Evolutionary conservation across 2,329 filamentous ascomycete genomes (phyloP).

Genomic region (Diaporthe citri): DNA sequence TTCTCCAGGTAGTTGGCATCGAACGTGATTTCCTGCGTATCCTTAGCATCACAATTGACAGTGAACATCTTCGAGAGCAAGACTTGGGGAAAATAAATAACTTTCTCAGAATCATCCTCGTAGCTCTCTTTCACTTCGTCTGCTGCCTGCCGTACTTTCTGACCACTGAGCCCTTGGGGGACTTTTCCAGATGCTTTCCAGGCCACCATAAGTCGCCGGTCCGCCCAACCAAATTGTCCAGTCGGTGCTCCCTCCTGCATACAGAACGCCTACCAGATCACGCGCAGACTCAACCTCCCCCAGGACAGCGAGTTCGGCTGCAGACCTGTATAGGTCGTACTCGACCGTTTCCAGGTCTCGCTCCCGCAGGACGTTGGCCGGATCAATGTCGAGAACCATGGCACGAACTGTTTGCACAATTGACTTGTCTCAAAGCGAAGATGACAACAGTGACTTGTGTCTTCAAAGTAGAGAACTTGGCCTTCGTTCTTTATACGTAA

Average conservation of each 20-base stretch:
- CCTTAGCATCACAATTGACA: background rate
- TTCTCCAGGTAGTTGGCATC: background rate
- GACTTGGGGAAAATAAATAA: background rate
- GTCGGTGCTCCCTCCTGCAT: background rate
- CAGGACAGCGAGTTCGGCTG: background rate
- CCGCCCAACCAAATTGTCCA: background rate
- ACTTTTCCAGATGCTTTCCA: background rate
- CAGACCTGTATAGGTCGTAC: background rate
- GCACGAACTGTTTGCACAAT: background rate
- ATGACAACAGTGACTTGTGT: background rate
- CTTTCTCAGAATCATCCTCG: background rate
- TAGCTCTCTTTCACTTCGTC: background rate
- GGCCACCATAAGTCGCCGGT: background rate
- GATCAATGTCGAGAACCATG: background rate
- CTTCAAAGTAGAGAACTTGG: accelerated
- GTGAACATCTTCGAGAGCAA: background rate
- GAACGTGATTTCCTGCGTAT: background rate
- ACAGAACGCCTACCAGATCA: background rate
- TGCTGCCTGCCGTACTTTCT: background rate
- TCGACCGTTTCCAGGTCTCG: background rate
- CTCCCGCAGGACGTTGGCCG: background rate
- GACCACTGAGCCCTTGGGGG: background rate
- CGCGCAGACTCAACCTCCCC: background rate
- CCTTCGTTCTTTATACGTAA: background rate
- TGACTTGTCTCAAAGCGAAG: background rate